Evolutionary conservation across 139 green algal species (phyloP).

Genomic region (Chlamydomonas schloesseri): DNA sequence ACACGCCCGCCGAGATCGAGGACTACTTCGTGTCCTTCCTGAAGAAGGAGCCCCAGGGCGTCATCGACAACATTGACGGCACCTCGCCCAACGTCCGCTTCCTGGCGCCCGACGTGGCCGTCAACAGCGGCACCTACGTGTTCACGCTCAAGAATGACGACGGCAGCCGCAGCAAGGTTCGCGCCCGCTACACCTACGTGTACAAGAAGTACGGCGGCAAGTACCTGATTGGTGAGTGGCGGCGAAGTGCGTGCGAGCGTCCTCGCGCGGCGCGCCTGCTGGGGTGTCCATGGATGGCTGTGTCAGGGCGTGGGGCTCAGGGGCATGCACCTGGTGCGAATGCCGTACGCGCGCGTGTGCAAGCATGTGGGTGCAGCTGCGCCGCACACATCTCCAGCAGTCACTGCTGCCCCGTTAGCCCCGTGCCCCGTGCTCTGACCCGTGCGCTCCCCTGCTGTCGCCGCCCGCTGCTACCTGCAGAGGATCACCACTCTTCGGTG

Average conservation of each 20-base stretch:
- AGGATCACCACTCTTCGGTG: neutral
- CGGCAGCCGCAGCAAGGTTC: neutral
- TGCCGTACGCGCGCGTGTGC: too few relatives aligned
- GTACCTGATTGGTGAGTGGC: neutral
- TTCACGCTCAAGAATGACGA: neutral
- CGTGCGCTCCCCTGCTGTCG: too few relatives aligned
- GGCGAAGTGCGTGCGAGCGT: too few relatives aligned
- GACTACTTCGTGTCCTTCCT: slow-evolving; percentile 39
- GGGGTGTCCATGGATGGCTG: too few relatives aligned
- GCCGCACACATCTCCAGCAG: too few relatives aligned
- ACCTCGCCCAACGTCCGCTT: slow-evolving; percentile 3
- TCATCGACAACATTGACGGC: neutral
- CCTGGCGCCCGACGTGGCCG: neutral
- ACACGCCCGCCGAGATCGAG: neutral
- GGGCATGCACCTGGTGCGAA: too few relatives aligned
- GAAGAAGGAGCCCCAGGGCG: slow-evolving; percentile 13
- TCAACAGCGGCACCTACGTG: neutral
- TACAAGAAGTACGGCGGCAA: neutral
- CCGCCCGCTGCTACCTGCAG: too few relatives aligned
- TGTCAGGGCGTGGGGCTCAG: too few relatives aligned
- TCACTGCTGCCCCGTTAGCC: too few relatives aligned
- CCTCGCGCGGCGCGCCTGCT: too few relatives aligned
- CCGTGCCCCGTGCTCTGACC: too few relatives aligned
- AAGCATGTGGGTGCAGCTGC: too few relatives aligned
- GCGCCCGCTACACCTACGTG: neutral